Percentiles rank a stretch among this genome's conserved stretches.
phyloP scores from a whole-genome alignment of 177 flowering plant genomes.

The Telopea speciosissima region DNA sequence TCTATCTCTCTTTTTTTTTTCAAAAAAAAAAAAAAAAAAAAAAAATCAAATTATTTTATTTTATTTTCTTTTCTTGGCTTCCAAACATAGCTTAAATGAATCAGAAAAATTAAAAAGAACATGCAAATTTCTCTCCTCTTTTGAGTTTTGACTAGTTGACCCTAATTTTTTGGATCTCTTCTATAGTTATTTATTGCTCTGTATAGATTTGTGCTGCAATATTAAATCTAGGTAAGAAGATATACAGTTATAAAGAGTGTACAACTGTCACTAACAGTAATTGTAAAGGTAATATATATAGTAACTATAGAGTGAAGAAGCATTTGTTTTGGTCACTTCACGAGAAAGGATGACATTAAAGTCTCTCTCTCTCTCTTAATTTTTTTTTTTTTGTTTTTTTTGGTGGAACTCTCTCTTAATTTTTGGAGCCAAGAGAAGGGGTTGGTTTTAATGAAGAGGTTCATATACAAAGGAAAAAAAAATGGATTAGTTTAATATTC shows the following conservation, averaged over 20 bases:
- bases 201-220: neutral
- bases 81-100: no score
- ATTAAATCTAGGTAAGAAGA: neutral
- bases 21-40: no score
- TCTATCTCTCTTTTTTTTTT: no score
- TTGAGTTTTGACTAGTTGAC: constrained; percentile 3
- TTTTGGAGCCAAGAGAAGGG: neutral
- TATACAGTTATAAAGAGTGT: neutral
- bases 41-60: no score
- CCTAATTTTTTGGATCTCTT: constrained; percentile 7
- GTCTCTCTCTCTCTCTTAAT: no score
- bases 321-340: neutral
- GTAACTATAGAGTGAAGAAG: neutral
- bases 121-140: neutral
- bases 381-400: no score
- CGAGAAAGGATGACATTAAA: constrained; percentile 3
- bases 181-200: neutral
- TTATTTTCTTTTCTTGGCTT: no score
- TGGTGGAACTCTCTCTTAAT: neutral
- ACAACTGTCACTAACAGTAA: neutral
- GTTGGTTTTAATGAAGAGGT: neutral
- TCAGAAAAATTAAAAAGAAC: neutral
- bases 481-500: no score
- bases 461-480: no score
- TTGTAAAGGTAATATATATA: neutral